Percentiles rank a stretch among this genome's conserved stretches.
These are phyloP conservation scores for Fusarium heterosporum DNA, from an alignment of 2,329 filamentous ascomycete species.

Conservation along the genomic window DNA sequence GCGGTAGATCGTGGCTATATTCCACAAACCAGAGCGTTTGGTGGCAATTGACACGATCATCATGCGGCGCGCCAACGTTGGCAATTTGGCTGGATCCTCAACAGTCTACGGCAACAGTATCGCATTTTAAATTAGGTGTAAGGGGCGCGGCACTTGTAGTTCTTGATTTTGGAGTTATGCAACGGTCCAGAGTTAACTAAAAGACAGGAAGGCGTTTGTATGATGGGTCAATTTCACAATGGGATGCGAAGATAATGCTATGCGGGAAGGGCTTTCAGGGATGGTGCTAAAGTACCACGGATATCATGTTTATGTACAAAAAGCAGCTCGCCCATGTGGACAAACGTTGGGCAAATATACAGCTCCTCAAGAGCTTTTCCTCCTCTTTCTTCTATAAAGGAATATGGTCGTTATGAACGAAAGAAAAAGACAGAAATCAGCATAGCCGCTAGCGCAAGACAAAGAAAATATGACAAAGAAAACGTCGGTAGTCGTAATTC, in stretches of 20 bases:
- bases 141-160: constrained; percentile 4
- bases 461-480: constrained; percentile 33
- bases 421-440: constrained; percentile 14
- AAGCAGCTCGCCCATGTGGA: constrained; percentile 34
- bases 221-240: not conserved
- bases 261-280: constrained; percentile 8
- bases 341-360: constrained; percentile 24
- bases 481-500: constrained; percentile 44
- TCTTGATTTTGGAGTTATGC: not conserved
- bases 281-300: constrained; percentile 24
- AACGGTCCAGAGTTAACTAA: constrained; percentile 8
- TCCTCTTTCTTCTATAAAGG: constrained; percentile 25
- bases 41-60: not conserved
- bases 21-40: not conserved
- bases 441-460: constrained; percentile 20
- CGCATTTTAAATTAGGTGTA: not conserved
- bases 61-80: not conserved
- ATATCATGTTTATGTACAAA: constrained; percentile 41
- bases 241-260: constrained; percentile 1
- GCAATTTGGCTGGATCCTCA: not conserved
- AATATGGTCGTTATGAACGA: constrained; percentile 20
- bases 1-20: not conserved
- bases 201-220: constrained; percentile 20
- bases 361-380: constrained; percentile 23
- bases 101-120: not conserved